phyloP scores from a whole-genome alignment of 169 alveolate species.

The Plasmodium sp. region DNA sequence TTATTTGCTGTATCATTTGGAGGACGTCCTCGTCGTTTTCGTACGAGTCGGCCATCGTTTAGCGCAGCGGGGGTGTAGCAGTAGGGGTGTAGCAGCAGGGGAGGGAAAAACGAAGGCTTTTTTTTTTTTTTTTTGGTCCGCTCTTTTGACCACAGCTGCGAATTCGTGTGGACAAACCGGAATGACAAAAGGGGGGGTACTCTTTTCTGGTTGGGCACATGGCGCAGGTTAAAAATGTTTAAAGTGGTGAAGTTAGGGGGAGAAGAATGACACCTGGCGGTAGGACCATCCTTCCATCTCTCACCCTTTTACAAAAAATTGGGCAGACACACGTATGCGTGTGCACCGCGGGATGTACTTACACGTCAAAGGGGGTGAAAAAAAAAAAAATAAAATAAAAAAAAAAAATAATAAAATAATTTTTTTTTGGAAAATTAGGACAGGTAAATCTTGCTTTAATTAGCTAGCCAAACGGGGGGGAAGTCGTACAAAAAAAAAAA shows the following conservation, averaged over 20 bases:
- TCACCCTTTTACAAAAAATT: background rate
- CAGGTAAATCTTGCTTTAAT: background rate
- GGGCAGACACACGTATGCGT: background rate
- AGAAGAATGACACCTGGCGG: background rate
- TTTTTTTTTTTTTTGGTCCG: background rate
- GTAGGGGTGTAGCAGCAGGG: background rate
- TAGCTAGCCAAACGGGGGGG: background rate
- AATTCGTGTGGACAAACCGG: background rate
- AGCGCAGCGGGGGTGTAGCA: background rate
- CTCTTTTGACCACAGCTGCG: background rate
- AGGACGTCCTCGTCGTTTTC: slow-evolving; percentile 67
- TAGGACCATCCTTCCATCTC: background rate
- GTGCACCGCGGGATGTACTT: background rate
- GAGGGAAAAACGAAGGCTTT: background rate
- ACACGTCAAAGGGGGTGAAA: background rate
- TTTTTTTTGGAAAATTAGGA: background rate
- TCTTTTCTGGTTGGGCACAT: background rate
- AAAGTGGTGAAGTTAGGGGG: background rate
- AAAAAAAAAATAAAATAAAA: background rate
- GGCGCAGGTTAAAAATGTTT: background rate
- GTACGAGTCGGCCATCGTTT: slow-evolving; percentile 28
- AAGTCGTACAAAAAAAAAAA: background rate
- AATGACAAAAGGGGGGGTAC: background rate
- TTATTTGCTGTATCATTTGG: slow-evolving; percentile 72
- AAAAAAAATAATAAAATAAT: background rate